These are phyloP conservation scores for Auriscalpium microsporum DNA, from an alignment of 768 basidiomycete genomes.

Conservation along the genomic window DNA sequence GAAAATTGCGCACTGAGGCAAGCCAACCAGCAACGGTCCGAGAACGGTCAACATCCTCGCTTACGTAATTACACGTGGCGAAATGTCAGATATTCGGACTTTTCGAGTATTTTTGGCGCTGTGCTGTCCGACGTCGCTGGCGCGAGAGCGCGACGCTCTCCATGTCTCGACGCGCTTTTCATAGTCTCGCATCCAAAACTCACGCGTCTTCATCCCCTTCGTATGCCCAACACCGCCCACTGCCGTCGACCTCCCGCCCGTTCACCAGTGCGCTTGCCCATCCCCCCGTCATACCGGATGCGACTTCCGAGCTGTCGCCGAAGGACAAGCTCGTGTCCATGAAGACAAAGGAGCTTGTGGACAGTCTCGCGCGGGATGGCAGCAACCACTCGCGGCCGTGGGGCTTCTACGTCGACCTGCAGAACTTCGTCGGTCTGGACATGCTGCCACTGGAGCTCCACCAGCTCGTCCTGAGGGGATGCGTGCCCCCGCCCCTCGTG, in stretches of 20 bases:
- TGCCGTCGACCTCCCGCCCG: constrained; percentile 4
- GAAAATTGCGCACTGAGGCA: too few relatives aligned
- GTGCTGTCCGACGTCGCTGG: not conserved
- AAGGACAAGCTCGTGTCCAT: constrained; percentile 9
- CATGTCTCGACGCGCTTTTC: constrained; percentile 11
- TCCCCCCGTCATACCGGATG: not conserved
- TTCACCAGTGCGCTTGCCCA: not conserved
- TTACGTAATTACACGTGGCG: not conserved
- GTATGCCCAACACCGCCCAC: not conserved
- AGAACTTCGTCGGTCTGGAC: constrained; percentile 38
- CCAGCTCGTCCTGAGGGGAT: constrained; percentile 60
- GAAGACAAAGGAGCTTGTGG: constrained; percentile 10
- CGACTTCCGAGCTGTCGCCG: constrained; percentile 3
- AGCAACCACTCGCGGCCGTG: constrained; percentile 45
- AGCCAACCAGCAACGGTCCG: too few relatives aligned
- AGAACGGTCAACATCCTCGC: too few relatives aligned
- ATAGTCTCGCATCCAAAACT: constrained; percentile 7
- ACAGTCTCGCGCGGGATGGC: constrained; percentile 6
- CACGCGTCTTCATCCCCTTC: not conserved
- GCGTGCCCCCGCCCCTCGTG: constrained; percentile 39
- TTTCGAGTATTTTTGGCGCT: not conserved
- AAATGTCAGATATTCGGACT: not conserved
- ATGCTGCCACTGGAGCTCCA: constrained; percentile 57
- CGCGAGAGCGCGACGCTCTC: not conserved
- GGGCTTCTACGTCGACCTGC: constrained; percentile 52